These are phyloP conservation scores for Fusarium mundagurra DNA, from an alignment of 2,329 filamentous ascomycete species.

Conservation along the genomic window DNA sequence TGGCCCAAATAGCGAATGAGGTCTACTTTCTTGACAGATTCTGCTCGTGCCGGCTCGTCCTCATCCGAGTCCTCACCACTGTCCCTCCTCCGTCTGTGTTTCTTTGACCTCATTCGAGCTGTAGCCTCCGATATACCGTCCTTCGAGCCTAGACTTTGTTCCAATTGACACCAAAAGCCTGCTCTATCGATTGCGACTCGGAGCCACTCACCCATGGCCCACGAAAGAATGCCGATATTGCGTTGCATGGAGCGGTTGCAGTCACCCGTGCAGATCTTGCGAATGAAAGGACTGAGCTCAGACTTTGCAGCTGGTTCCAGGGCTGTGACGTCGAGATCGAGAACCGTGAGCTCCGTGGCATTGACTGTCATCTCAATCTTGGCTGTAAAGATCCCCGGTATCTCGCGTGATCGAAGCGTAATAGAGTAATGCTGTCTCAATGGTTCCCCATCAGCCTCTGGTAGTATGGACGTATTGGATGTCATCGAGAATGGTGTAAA, in stretches of 20 bases:
- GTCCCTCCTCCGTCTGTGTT: conserved; percentile 36
- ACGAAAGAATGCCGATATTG: conserved; percentile 69
- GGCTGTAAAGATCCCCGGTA: conserved; percentile 65
- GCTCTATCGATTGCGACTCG: conserved; percentile 69
- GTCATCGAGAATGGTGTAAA: conserved; percentile 75
- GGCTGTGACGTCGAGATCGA: conserved; percentile 61
- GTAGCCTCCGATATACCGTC: conserved; percentile 41
- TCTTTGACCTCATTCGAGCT: conserved; percentile 38
- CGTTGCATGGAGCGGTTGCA: conserved; percentile 58
- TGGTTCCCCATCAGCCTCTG: conserved; percentile 46
- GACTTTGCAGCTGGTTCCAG: conserved; percentile 67
- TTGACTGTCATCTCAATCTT: conserved; percentile 68
- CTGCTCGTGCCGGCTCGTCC: neutral
- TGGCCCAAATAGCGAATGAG: conserved; percentile 65
- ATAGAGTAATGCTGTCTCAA: conserved; percentile 66
- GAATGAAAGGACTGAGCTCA: conserved; percentile 67
- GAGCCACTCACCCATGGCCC: conserved; percentile 76
- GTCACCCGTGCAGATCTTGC: conserved; percentile 51
- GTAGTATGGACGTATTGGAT: conserved; percentile 61
- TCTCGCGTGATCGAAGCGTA: conserved; percentile 54
- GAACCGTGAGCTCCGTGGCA: conserved; percentile 60
- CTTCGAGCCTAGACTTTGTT: conserved; percentile 55
- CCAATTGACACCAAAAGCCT: conserved; percentile 68
- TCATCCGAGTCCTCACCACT: conserved; percentile 38
- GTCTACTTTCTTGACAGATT: conserved; percentile 48